Evolutionary conservation across 441 rosid genomes (phyloP), one percentile per base, ranked within the genome.

Genomic region (Bocquillonia castaneifolia): DNA sequence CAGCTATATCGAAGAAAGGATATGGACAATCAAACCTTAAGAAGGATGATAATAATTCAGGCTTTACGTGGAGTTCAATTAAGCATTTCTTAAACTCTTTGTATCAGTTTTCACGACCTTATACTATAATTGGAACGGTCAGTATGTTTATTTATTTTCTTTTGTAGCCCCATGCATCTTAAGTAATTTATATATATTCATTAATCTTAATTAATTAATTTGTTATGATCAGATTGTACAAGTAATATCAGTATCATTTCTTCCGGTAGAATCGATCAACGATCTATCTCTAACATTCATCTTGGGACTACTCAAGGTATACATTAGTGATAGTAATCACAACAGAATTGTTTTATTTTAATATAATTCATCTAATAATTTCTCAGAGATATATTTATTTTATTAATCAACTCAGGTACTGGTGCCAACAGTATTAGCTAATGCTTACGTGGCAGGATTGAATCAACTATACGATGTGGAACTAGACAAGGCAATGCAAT

Each of bases 381-480:
- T 32, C 57, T 37, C 36, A 42, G 18, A 50, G 7, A 37, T 3
- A 9, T 3, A 7, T 37, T 37, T 6, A 4, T 37, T 37, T 37
- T 22, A 14, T 8, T 26, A 51, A 20, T 51, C 59, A 48, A 25
- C 34, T 32, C 66, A 80, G 83, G 79, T 78, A 28, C 31, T 77
- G 71, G 52, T 74, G 28, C 75, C 80, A 45, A 60, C 80, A 28
- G 54, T 77, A 5, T 20, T 71, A 45, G 74, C 74, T 80, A 79
- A 72, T 62, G 68, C 76, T 26, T 76, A 80, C 23, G 72, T 76
- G 20, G 80, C 74, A n/a, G 83, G 83, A 25, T 52, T 80, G 51
- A 80, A 80, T 34, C 80, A 74, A 53, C 37, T 80, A 50, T 76
- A 56, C 28, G 83, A 80, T 59, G 65, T 77, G 17, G 73, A 80